Evolutionary conservation across 2,329 filamentous ascomycete genomes (phyloP).

Genomic region (Fusarium nisikadoi): DNA sequence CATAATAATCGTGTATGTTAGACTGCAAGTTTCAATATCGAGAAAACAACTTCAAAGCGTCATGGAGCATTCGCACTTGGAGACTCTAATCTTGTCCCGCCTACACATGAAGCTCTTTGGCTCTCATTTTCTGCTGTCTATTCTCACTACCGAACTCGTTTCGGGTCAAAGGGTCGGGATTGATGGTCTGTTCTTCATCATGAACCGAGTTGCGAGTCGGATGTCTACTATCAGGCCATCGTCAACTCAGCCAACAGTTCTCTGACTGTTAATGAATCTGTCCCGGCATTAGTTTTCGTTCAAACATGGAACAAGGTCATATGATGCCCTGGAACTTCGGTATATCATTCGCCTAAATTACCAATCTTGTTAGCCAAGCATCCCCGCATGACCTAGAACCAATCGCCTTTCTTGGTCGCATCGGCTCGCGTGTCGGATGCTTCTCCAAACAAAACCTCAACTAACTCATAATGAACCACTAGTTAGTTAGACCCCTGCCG

Average conservation of each 20-base stretch:
- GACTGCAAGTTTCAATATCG: too few species aligned
- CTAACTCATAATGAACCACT: slow-evolving; percentile 7
- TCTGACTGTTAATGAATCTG: neutral
- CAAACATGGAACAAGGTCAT: neutral
- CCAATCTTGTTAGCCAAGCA: neutral
- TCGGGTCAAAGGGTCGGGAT: neutral
- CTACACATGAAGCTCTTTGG: accelerated
- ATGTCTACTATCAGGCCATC: neutral
- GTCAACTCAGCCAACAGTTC: neutral
- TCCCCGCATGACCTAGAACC: slow-evolving; percentile 22
- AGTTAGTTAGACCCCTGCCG: neutral
- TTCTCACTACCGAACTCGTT: neutral
- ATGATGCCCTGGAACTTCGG: neutral
- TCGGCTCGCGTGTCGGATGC: slow-evolving; percentile 46
- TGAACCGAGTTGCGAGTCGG: neutral
- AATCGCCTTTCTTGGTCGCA: slow-evolving; percentile 38
- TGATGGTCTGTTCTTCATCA: neutral
- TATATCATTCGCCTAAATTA: slow-evolving; percentile 4
- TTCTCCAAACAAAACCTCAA: neutral
- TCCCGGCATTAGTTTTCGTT: neutral
- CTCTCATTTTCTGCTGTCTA: neutral
- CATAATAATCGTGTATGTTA: neutral
- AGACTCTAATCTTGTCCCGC: neutral
- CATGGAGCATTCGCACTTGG: neutral
- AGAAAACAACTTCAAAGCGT: too few species aligned